Conservation (phyloP, 2,329 filamentous ascomycete species). For the Colletotrichum somersetense region DNA sequence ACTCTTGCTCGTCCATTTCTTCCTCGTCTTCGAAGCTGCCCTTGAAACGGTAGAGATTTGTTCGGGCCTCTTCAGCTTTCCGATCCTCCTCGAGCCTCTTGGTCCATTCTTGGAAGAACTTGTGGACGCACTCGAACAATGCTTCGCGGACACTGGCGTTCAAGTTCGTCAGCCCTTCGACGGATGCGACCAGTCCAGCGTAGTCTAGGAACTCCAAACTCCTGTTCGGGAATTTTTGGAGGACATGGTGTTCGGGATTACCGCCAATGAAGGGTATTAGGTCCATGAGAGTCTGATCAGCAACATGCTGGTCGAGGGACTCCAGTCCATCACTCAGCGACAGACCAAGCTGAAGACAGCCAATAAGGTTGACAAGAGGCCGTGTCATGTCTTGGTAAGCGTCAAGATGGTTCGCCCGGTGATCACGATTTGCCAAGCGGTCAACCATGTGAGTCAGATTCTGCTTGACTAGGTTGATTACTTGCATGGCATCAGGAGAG, state of each 20-base stretch:
- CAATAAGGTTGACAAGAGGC: conserved; percentile 83
- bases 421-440: conserved; percentile 73
- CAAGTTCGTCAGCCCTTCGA: conserved; percentile 62
- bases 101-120: conserved; percentile 85
- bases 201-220: conserved; percentile 65
- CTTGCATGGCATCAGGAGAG: conserved; percentile 53
- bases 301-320: conserved; percentile 9
- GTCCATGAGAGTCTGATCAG: conserved; percentile 51
- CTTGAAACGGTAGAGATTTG: conserved; percentile 85
- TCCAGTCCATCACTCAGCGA: conserved; percentile 67
- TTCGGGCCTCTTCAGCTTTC: conserved; percentile 77
- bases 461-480: conserved; percentile 64
- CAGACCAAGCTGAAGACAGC: conserved; percentile 82
- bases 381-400: conserved; percentile 88
- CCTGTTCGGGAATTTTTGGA: conserved; percentile 46
- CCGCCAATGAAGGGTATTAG: conserved; percentile 71
- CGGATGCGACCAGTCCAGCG: conserved; percentile 57
- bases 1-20: conserved; percentile 78
- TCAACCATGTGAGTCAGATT: conserved; percentile 77
- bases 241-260: conserved; percentile 38
- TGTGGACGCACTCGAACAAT: conserved; percentile 76
- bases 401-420: conserved; percentile 77
- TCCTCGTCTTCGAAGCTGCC: conserved; percentile 84
- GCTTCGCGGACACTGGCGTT: conserved; percentile 60
- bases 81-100: conserved; percentile 81